Evolutionary conservation across 1,139 yeast genomes (phyloP).

Genomic region (Kodamaea ohmeri): DNA sequence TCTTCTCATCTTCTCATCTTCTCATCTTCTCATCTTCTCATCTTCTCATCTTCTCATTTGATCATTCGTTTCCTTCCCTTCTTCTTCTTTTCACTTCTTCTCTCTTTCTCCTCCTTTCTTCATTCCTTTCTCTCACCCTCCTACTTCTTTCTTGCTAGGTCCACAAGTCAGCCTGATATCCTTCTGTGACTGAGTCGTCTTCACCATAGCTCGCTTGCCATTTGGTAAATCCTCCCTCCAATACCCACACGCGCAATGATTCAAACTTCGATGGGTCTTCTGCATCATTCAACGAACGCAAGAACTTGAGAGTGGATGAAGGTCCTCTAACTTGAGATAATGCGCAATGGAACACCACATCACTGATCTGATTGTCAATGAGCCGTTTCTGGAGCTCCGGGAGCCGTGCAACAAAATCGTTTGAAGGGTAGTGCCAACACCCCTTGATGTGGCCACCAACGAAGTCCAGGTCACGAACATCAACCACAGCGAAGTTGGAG

Average conservation of each 20-base stretch:
- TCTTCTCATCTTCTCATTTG: too few relatives aligned
- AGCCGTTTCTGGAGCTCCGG: constrained; percentile 42
- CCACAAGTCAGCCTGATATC: constrained; percentile 60
- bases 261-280: constrained; percentile 27
- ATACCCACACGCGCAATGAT: constrained; percentile 59
- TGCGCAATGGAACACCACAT: constrained; percentile 86
- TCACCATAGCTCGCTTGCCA: constrained; percentile 81
- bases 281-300: constrained; percentile 49
- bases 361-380: constrained; percentile 33
- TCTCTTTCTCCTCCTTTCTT: not conserved
- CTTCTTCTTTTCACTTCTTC: not conserved
- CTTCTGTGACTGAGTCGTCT: constrained; percentile 67
- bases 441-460: constrained; percentile 67
- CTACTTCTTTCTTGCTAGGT: constrained; percentile 14
- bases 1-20: too few relatives aligned
- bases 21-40: too few relatives aligned
- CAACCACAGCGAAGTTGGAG: constrained; percentile 63
- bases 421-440: constrained; percentile 62
- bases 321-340: constrained; percentile 92
- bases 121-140: not conserved
- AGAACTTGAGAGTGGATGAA: constrained; percentile 66
- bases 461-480: constrained; percentile 81
- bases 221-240: constrained; percentile 78
- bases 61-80: too few relatives aligned
- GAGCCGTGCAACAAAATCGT: constrained; percentile 40